Base-by-base conservation (phyloP, 1,284 basidiomycete genomes). In the Peniophora sp. region DNA sequence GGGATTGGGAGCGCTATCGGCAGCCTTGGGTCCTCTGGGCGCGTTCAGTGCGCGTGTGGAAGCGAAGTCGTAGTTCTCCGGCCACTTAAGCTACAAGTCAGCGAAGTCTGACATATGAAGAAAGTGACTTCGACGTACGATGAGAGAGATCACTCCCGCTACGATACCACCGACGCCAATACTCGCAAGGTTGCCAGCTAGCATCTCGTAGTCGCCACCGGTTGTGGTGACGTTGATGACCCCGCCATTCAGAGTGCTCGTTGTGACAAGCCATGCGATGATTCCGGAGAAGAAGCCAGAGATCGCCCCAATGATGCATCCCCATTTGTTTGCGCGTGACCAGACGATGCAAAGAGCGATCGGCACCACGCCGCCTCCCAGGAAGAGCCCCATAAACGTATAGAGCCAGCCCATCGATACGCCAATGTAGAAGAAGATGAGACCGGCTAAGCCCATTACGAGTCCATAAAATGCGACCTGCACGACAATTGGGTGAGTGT, bases 361-460 rank as follows among this genome's bases (percentile, higher is more conserved):
- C 2, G 93, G 93, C 3, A 85, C 84, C 34, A 95, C 93, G 2
- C 80, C 92, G 2, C 86, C 3, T 73, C 79, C 47, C 54, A 85
- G 12, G 5, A 32, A 6, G 5, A 32, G 6, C 12, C 27, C 27
- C 27, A 32, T 32, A 12, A 32, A 32, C 6, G 27, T 85, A 62
- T 90, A 91, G 49, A 91, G 79, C 86, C 86, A 92, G 14, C 89
- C 91, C 88, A 92, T 89, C 5, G 82, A 86, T 51, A 97, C 83
- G 3, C 92, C 91, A 54, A 92, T 91, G 62, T 90, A 92, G 69
- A 78, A 85, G 75, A 95, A 97, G 52, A 93, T 88, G 27, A 88
- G 68, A 0, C 92, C 94, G 2, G 90, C 83, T 12, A 91, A 58
- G 24, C 85, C 90, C 80, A 92, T 92, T 46, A 88, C 72, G 35